Evolutionary conservation across 257 asterid species (phyloP).

Genomic region (Anisodus acutangulus): DNA sequence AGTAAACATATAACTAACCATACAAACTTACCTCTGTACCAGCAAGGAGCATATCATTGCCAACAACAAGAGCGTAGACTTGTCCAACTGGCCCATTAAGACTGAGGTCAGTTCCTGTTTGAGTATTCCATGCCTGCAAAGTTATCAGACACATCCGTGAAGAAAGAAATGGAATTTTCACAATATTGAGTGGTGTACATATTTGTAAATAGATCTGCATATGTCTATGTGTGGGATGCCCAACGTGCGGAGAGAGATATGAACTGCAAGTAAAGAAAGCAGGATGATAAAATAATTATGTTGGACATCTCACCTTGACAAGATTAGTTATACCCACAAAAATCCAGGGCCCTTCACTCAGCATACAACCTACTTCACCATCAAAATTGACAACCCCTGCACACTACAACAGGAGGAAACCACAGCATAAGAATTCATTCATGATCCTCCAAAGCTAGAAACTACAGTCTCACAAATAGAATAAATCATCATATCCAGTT

Average conservation of each 20-base stretch:
- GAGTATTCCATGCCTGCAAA: constrained; percentile 92
- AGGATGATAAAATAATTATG: constrained; percentile 1
- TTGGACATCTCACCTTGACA: constrained; percentile 67
- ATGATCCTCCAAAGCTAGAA: constrained; percentile 23
- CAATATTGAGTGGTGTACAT: constrained; percentile 3
- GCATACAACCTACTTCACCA: constrained; percentile 80
- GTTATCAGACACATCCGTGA: constrained; percentile 32
- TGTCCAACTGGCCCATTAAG: constrained; percentile 94
- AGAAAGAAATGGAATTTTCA: neutral
- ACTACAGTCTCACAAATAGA: neutral
- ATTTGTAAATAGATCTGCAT: neutral
- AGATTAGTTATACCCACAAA: constrained; percentile 85
- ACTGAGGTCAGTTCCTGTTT: constrained; percentile 79
- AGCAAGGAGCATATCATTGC: constrained; percentile 82
- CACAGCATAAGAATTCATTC: constrained; percentile 17
- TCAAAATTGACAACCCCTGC: constrained; percentile 69
- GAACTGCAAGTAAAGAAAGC: neutral
- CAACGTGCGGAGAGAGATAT: neutral
- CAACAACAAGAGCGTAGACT: constrained; percentile 89
- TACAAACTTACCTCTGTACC: constrained; percentile 79
- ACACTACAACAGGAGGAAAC: constrained; percentile 51
- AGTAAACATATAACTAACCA: neutral
- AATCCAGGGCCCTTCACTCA: constrained; percentile 98
- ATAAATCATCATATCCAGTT: neutral
- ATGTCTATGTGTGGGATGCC: neutral